Evolutionary conservation across 2,329 filamentous ascomycete genomes (phyloP).

Genomic region (Colletotrichum echinochloae): DNA sequence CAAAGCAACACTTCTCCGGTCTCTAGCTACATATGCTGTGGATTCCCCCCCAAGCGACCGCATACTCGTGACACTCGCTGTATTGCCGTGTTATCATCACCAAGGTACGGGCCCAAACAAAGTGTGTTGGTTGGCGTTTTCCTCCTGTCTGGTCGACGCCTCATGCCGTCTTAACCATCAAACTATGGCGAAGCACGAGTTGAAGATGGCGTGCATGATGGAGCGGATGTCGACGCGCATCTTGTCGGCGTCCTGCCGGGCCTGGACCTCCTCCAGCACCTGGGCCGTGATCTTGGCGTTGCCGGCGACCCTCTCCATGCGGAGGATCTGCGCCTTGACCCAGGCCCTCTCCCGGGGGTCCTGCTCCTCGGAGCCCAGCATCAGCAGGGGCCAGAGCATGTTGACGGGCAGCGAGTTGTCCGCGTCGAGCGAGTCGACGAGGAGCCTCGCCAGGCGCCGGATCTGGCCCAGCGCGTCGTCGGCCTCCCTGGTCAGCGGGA

Average conservation of each 20-base stretch:
- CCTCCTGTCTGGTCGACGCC: too few species aligned
- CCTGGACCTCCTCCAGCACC: constrained; percentile 60
- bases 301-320: constrained; percentile 59
- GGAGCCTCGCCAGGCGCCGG: constrained; percentile 58
- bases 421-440: constrained; percentile 55
- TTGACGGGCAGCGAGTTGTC: constrained; percentile 65
- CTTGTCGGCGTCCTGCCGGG: constrained; percentile 55
- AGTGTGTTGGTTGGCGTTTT: background rate
- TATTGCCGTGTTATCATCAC: too few species aligned
- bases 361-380: constrained; percentile 68
- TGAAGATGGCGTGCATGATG: constrained; percentile 62
- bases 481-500: constrained; percentile 64
- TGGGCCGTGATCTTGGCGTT: constrained; percentile 59
- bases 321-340: constrained; percentile 63
- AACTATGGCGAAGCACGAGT: constrained; percentile 65
- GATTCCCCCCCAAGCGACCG: too few species aligned
- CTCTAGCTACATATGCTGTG: background rate
- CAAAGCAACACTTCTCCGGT: background rate
- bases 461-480: constrained; percentile 62
- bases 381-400: constrained; percentile 68
- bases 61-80: background rate
- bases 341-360: constrained; percentile 59
- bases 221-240: constrained; percentile 57
- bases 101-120: too few species aligned
- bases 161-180: background rate